Evolutionary conservation across 2,329 filamentous ascomycete species (phyloP).

Genomic region (Beauveria varroae): DNA sequence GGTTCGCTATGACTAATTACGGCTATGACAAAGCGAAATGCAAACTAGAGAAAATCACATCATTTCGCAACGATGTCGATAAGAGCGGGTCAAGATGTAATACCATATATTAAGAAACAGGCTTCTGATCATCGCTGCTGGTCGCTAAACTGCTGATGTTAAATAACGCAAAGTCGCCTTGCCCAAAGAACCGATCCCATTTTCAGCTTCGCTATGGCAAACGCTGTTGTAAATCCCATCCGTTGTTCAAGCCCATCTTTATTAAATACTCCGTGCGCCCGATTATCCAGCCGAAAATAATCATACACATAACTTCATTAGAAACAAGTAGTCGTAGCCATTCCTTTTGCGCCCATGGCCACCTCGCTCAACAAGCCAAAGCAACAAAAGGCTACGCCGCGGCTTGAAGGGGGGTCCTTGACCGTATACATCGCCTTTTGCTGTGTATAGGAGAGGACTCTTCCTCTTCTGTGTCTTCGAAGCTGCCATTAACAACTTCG

Average conservation of each 20-base stretch:
- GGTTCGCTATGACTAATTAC: neutral
- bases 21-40: neutral
- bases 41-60: neutral
- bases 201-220: neutral
- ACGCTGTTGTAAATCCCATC: neutral
- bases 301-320: neutral
- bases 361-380: neutral
- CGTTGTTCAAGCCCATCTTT: neutral
- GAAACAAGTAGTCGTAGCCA: neutral
- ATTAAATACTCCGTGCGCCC: neutral
- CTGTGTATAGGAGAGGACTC: constrained; percentile 16
- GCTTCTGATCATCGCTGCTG: neutral
- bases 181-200: neutral
- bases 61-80: no score
- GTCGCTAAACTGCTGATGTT: neutral
- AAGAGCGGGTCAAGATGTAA: neutral
- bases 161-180: neutral
- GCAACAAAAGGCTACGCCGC: neutral
- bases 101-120: neutral
- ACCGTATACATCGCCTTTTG: constrained; percentile 21
- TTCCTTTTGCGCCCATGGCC: no score
- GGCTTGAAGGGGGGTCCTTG: constrained; percentile 20
- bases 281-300: neutral
- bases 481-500: constrained; percentile 33
- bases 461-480: constrained; percentile 30